Percentiles rank a stretch among this genome's conserved stretches.
Conservation (phyloP, 257 asterid genomes). For the Nyctanthes arbortristis region DNA sequence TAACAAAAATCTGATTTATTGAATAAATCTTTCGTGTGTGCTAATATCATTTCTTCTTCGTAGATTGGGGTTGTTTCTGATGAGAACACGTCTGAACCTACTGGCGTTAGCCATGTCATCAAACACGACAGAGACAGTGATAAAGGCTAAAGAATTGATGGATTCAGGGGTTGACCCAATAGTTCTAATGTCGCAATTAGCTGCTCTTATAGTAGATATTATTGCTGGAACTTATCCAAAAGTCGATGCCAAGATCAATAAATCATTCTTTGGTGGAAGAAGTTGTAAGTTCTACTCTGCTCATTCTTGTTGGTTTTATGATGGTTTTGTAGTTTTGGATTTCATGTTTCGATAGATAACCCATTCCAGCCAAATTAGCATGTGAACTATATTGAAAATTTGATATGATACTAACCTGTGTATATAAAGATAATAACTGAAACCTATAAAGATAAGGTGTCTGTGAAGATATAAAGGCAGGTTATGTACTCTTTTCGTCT, state of each 20-base stretch:
- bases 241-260: conserved; percentile 45
- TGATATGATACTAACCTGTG: neutral
- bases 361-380: neutral
- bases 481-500: neutral
- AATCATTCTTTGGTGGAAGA: conserved; percentile 53
- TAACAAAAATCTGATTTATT: neutral
- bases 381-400: neutral
- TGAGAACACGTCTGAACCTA: conserved; percentile 83
- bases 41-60: conserved; percentile 14
- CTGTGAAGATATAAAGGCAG: neutral
- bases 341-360: neutral
- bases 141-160: conserved; percentile 81
- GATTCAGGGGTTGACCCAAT: conserved; percentile 91
- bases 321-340: neutral
- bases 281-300: conserved; percentile 52
- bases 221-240: conserved; percentile 77
- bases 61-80: conserved; percentile 98
- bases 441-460: neutral
- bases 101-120: conserved; percentile 96
- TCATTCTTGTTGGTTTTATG: conserved; percentile 5
- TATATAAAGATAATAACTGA: neutral
- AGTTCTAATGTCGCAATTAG: conserved; percentile 91
- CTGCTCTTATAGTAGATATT: conserved; percentile 86
- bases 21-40: neutral
- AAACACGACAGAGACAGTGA: conserved; percentile 90